Conservation (phyloP, 306 rosid species). For the Abrus precatorius region DNA sequence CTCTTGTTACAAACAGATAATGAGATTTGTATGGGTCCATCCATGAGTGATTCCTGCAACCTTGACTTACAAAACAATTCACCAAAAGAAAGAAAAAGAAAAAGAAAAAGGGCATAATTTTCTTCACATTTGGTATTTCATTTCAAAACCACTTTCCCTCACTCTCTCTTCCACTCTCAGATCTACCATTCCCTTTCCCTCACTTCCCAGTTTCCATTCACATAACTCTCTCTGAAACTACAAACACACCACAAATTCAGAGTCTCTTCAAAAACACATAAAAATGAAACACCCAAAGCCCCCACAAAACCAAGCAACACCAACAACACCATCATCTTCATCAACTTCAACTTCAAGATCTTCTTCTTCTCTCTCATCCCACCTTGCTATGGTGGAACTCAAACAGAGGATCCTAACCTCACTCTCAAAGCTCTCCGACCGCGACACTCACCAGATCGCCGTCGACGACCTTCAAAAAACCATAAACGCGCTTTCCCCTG, state of each 20-base stretch:
- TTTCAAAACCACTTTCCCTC: not conserved
- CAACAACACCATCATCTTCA: slow-evolving; percentile 40
- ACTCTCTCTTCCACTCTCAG: not conserved
- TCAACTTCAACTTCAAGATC: slow-evolving; percentile 56
- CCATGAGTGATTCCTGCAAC: too few relatives aligned
- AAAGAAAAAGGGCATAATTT: not conserved
- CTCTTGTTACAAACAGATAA: too few relatives aligned
- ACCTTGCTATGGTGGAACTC: slow-evolving; percentile 92
- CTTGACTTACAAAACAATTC: too few relatives aligned
- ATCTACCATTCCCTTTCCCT: not conserved
- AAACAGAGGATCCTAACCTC: slow-evolving; percentile 89
- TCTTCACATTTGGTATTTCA: too few relatives aligned
- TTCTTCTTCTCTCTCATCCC: slow-evolving; percentile 76
- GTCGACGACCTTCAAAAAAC: slow-evolving; percentile 85
- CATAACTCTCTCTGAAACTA: slow-evolving; percentile 38
- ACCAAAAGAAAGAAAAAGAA: not conserved
- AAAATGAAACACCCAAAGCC: slow-evolving; percentile 61
- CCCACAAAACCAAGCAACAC: slow-evolving; percentile 60
- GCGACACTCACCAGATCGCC: slow-evolving; percentile 97
- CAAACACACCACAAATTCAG: not conserved
- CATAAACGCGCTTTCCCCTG: slow-evolving; percentile 67
- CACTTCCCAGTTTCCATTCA: slow-evolving; percentile 47
- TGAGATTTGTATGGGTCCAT: too few relatives aligned
- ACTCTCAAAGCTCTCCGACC: slow-evolving; percentile 86
- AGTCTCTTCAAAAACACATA: slow-evolving; percentile 33